phyloP scores from a whole-genome alignment of 2,329 filamentous ascomycete species.

The Colletotrichum phormii region DNA sequence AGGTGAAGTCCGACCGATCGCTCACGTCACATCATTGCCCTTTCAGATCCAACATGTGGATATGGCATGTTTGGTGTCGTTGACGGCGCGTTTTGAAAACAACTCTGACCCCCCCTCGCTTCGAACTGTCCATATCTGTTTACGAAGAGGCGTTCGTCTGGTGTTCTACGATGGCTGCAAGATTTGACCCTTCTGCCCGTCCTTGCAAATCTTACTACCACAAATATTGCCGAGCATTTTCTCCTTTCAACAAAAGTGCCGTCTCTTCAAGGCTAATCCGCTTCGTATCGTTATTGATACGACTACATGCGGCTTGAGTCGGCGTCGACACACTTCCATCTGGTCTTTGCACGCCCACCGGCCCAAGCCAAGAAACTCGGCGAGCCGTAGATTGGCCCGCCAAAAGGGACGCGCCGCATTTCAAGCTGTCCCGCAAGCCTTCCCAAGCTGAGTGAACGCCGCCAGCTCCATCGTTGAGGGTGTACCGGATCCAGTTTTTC shows the following conservation, averaged over 20 bases:
- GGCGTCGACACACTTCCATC: neutral
- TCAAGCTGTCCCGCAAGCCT: neutral
- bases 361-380: neutral
- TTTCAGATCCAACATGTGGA: neutral
- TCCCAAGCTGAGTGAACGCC: neutral
- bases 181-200: neutral
- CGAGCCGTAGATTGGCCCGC: neutral
- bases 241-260: neutral
- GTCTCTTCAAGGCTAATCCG: neutral
- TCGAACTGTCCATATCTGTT: neutral
- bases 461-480: neutral
- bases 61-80: neutral
- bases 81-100: neutral
- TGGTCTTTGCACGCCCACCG: neutral
- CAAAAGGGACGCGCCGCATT: neutral
- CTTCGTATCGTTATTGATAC: neutral
- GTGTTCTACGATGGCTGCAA: slow-evolving; percentile 1
- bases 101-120: neutral
- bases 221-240: neutral
- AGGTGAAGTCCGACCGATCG: slow-evolving; percentile 16
- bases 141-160: slow-evolving; percentile 5
- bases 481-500: neutral
- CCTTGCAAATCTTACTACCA: neutral
- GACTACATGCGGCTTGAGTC: neutral
- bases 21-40: neutral